These are phyloP conservation scores for Chaetomiaceae sp. DNA, from an alignment of 2,329 filamentous ascomycete genomes.

Conservation along the genomic window DNA sequence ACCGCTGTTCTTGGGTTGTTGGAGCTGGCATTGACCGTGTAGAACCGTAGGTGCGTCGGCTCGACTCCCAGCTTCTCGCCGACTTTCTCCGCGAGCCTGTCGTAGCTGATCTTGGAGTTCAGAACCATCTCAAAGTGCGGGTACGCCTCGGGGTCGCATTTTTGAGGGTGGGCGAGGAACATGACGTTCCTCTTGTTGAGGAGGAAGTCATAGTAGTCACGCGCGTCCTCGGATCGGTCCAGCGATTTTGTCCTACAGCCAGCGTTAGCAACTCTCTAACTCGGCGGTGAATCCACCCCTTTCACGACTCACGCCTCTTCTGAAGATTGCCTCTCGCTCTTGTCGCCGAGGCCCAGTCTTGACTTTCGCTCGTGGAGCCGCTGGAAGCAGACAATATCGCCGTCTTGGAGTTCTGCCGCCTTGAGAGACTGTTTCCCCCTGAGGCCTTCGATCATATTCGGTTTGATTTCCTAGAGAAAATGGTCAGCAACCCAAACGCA, in stretches of 20 bases:
- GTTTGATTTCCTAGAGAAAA: constrained; percentile 73
- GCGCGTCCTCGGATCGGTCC: constrained; percentile 63
- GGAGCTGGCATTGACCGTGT: constrained; percentile 70
- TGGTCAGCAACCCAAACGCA: constrained; percentile 18
- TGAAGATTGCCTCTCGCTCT: constrained; percentile 33
- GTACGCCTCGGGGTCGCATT: constrained; percentile 51
- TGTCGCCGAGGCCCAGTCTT: constrained; percentile 34
- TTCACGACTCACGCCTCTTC: constrained; percentile 30
- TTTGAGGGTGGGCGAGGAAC: constrained; percentile 63
- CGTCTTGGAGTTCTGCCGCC: constrained; percentile 90
- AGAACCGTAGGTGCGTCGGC: constrained; percentile 84
- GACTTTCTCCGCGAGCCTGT: constrained; percentile 77
- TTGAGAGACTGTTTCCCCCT: constrained; percentile 86
- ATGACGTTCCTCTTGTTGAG: constrained; percentile 73
- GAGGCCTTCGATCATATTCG: constrained; percentile 91
- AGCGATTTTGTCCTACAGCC: constrained; percentile 30
- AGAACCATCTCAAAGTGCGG: constrained; percentile 69
- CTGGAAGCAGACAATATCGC: constrained; percentile 95
- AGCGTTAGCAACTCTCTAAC: constrained; percentile 18
- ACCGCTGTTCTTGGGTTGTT: constrained; percentile 73
- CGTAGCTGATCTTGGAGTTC: constrained; percentile 85
- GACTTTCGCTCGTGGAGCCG: constrained; percentile 47
- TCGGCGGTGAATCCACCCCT: too few species aligned
- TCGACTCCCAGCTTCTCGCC: constrained; percentile 70
- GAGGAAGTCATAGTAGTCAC: constrained; percentile 89